These are phyloP conservation scores for Claviceps sp. DNA, from an alignment of 2,329 filamentous ascomycete species.

Conservation along the genomic window DNA sequence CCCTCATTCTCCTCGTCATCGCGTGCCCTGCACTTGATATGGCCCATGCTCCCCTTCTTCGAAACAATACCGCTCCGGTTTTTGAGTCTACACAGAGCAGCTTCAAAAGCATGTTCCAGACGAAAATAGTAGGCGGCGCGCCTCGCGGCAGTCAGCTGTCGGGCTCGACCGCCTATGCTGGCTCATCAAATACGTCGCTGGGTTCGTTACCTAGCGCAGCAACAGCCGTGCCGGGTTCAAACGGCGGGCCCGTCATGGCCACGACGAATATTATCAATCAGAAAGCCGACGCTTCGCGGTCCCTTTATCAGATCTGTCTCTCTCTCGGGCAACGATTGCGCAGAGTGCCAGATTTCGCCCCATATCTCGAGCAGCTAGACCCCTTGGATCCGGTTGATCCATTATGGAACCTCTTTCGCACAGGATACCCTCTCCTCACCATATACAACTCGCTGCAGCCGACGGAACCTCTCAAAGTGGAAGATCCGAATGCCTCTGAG, in stretches of 20 bases:
- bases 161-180: conserved; percentile 42
- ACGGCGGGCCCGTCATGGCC: conserved; percentile 53
- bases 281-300: conserved; percentile 79
- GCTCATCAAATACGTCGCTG: conserved; percentile 39
- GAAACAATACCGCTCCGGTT: conserved; percentile 45
- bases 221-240: conserved; percentile 29
- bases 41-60: conserved; percentile 46
- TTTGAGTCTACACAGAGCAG: conserved; percentile 35
- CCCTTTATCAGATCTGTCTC: conserved; percentile 90
- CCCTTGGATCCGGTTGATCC: conserved; percentile 70
- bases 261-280: conserved; percentile 95
- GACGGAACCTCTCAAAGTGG: conserved; percentile 51
- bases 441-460: conserved; percentile 82
- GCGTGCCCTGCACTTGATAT: conserved; percentile 35
- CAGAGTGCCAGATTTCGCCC: conserved; percentile 72
- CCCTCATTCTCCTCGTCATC: conserved; percentile 8
- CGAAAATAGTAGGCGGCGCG: conserved; percentile 37
- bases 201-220: conserved; percentile 32
- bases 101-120: conserved; percentile 26
- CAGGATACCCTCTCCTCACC: conserved; percentile 70
- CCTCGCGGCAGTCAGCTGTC: conserved; percentile 49
- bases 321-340: conserved; percentile 68
- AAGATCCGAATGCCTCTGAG: conserved; percentile 47
- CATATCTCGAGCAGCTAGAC: conserved; percentile 59
- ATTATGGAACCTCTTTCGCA: conserved; percentile 75